phyloP scores from a whole-genome alignment of 371 early-diverging fungal species.

The Mucor ambiguus region DNA sequence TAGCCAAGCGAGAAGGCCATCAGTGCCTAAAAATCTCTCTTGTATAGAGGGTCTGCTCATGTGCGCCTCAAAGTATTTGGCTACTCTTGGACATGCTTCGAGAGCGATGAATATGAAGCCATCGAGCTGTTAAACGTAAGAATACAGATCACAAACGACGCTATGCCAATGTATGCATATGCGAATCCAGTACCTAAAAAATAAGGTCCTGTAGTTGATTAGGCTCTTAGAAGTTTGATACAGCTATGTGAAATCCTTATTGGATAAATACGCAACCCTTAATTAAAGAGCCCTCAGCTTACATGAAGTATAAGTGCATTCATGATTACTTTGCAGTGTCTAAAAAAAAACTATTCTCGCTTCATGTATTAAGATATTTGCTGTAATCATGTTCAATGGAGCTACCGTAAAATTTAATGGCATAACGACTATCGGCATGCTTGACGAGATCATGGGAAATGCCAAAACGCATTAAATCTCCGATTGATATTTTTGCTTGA shows the following conservation, averaged over 20 bases:
- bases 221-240: slow-evolving; percentile 13
- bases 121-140: not conserved
- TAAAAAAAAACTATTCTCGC: not conserved
- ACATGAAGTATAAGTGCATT: not conserved
- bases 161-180: slow-evolving; percentile 54
- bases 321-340: not conserved
- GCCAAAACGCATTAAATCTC: too few relatives aligned
- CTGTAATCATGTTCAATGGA: not conserved
- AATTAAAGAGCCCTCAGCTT: not conserved
- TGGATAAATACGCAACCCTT: not conserved
- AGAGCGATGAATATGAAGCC: not conserved
- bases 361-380: not conserved
- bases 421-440: not conserved
- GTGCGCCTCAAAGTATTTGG: not conserved
- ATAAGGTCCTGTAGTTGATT: slow-evolving; percentile 54
- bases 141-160: slow-evolving; percentile 47
- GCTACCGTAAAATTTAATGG: not conserved
- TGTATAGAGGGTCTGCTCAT: slow-evolving; percentile 1
- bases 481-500: too few relatives aligned
- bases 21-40: not conserved
- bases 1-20: not conserved
- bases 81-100: slow-evolving; percentile 2
- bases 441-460: not conserved
- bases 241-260: not conserved
- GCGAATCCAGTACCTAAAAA: slow-evolving; percentile 54